Percentiles rank a stretch among this genome's conserved stretches.
Evolutionary conservation across 148 eudicot genomes (phyloP).

Genomic region (Oxyria digyna): DNA sequence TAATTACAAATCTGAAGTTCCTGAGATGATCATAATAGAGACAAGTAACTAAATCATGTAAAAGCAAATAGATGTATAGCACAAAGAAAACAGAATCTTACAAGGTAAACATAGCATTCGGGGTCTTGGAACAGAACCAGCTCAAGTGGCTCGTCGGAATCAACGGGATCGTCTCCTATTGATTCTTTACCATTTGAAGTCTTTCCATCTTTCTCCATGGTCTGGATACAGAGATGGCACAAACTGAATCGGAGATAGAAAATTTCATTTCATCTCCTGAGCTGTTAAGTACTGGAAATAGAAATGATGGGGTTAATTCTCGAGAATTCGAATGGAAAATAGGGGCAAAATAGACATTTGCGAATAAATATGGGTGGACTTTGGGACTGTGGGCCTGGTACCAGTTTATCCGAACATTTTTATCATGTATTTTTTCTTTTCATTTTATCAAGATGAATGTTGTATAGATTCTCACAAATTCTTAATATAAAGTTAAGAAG

Average conservation of each 20-base stretch:
- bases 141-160: slow-evolving; percentile 56
- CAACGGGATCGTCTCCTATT: slow-evolving; percentile 15
- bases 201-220: slow-evolving; percentile 17
- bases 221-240: not conserved
- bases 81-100: slow-evolving; percentile 13
- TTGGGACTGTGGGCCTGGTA: not conserved
- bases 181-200: slow-evolving; percentile 17
- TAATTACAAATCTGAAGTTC: not conserved
- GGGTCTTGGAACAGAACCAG: slow-evolving; percentile 78
- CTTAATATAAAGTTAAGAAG: too few relatives aligned
- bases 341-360: not conserved
- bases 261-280: not conserved
- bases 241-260: not conserved
- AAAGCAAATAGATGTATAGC: not conserved
- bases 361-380: not conserved
- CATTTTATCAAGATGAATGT: too few relatives aligned
- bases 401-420: too few relatives aligned
- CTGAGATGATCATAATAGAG: not conserved
- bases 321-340: not conserved
- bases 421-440: too few relatives aligned
- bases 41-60: not conserved
- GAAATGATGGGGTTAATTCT: not conserved
- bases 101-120: slow-evolving; percentile 92
- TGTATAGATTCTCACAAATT: too few relatives aligned
- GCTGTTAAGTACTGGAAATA: not conserved